phyloP scores from a whole-genome alignment of 345 rosid genomes.

The Heritiera littoralis region DNA sequence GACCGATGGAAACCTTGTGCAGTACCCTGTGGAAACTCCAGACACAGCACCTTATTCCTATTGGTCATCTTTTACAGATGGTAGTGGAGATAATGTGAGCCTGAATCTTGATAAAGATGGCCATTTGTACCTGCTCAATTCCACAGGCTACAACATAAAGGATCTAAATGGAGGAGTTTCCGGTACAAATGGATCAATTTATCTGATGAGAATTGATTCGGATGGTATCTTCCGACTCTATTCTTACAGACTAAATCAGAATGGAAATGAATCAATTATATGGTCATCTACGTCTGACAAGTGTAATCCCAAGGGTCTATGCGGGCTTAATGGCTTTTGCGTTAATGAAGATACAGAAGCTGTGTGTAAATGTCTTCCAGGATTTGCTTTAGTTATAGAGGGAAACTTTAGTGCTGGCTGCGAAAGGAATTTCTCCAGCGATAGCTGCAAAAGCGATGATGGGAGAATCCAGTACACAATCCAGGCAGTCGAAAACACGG shows the following conservation, averaged over 20 bases:
- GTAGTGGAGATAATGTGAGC: conserved; percentile 6
- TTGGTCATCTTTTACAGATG: not conserved
- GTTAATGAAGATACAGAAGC: not conserved
- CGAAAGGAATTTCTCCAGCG: not conserved
- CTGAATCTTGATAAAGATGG: conserved; percentile 18
- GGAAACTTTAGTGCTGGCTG: not conserved
- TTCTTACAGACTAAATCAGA: not conserved
- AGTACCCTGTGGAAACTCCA: conserved; percentile 17
- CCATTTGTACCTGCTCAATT: conserved; percentile 6
- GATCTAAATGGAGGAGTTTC: not conserved
- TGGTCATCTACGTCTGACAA: not conserved
- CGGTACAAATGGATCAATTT: not conserved
- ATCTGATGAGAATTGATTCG: not conserved
- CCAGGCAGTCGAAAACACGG: not conserved
- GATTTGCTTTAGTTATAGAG: not conserved
- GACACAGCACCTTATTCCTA: conserved; percentile 17
- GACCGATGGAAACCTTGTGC: conserved; percentile 20
- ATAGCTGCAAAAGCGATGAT: not conserved
- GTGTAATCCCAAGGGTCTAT: conserved; percentile 1
- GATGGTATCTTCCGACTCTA: not conserved
- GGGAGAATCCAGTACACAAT: not conserved
- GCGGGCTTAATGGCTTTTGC: not conserved
- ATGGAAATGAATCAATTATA: not conserved
- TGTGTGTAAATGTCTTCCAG: not conserved
- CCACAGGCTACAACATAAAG: not conserved